phyloP scores from a whole-genome alignment of 2,329 filamentous ascomycete species.

The Sclerotiophoma versabilis region DNA sequence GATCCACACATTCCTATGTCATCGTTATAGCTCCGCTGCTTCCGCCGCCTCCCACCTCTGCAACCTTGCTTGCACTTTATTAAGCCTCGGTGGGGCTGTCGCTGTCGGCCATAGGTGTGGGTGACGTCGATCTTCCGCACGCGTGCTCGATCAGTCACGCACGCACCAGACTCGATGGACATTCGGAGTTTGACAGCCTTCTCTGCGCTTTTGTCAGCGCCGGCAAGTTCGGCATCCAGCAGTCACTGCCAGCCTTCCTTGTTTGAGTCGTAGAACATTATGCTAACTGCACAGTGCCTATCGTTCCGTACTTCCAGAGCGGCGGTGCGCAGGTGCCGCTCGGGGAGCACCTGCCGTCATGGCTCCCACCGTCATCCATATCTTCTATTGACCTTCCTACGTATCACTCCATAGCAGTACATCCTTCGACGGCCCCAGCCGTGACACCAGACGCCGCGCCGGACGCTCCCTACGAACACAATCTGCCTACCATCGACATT shows the following conservation, averaged over 20 bases:
- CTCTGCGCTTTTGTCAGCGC: constrained; percentile 34
- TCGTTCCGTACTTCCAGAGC: constrained; percentile 45
- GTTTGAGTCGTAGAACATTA: constrained; percentile 23
- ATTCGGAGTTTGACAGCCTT: constrained; percentile 13
- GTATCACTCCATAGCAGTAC: constrained; percentile 32
- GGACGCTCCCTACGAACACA: constrained; percentile 33
- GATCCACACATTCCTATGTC: constrained; percentile 12
- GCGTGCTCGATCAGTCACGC: constrained; percentile 24
- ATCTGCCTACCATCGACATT: constrained; percentile 39
- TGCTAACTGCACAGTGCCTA: constrained; percentile 46
- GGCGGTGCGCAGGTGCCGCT: constrained; percentile 47
- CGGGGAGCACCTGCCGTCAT: constrained; percentile 34
- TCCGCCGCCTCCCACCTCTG: constrained; percentile 9
- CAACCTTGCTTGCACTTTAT: constrained; percentile 6
- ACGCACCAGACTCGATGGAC: constrained; percentile 15
- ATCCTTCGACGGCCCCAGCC: constrained; percentile 23
- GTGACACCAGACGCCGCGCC: constrained; percentile 32
- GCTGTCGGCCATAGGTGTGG: not conserved
- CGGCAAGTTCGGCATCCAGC: constrained; percentile 35
- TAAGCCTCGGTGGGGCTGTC: constrained; percentile 20
- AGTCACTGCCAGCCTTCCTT: constrained; percentile 11
- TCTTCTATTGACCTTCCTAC: constrained; percentile 32
- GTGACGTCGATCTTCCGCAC: constrained; percentile 33
- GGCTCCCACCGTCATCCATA: constrained; percentile 31
- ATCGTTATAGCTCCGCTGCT: constrained; percentile 14